phyloP scores from a whole-genome alignment of 1,284 basidiomycete species.

The Marasmius tenuissimus region DNA sequence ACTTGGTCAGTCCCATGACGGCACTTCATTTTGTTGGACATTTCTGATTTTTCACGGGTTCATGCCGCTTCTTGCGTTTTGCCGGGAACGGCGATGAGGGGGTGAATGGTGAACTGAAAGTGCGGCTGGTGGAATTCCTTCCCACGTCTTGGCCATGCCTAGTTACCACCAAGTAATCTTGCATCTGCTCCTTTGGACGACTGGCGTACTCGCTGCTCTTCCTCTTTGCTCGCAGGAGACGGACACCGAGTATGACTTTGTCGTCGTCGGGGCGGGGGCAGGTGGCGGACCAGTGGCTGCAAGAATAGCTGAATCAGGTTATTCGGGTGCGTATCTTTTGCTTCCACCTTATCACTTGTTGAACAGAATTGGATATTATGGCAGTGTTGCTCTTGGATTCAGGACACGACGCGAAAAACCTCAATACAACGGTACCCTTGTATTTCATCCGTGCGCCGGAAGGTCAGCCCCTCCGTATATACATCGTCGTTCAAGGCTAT shows the following conservation, averaged over 20 bases:
- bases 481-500: not conserved
- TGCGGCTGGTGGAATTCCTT: too few relatives aligned
- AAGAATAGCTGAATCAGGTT: constrained; percentile 23
- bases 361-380: not conserved
- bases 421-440: constrained; percentile 22
- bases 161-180: not conserved
- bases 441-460: constrained; percentile 19
- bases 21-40: too few relatives aligned
- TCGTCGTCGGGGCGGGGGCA: constrained; percentile 23
- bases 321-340: constrained; percentile 15
- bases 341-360: not conserved
- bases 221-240: constrained; percentile 2
- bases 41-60: too few relatives aligned
- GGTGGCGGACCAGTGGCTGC: constrained; percentile 25
- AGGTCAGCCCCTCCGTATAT: constrained; percentile 8
- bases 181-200: not conserved
- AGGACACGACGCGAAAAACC: constrained; percentile 20
- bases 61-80: too few relatives aligned
- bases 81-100: too few relatives aligned
- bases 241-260: constrained; percentile 23
- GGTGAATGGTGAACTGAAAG: too few relatives aligned
- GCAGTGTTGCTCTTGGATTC: constrained; percentile 22
- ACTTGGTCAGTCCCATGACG: not conserved
- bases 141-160: too few relatives aligned
- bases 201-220: not conserved